Conservation (phyloP, 371 early-diverging fungal species). For the Actinomortierella wolfii region DNA sequence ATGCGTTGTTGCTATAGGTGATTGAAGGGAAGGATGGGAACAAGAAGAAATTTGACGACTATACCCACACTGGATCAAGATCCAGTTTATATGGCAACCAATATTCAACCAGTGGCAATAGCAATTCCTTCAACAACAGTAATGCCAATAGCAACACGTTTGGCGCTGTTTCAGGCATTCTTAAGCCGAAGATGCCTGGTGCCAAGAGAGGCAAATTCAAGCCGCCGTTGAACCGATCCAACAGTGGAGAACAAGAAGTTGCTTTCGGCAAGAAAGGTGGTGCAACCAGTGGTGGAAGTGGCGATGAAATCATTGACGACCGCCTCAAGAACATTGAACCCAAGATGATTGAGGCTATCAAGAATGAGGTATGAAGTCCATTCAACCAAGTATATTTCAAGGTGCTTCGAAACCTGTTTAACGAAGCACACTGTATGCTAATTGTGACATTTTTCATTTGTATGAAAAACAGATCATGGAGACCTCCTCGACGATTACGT, state of each 20-base stretch:
- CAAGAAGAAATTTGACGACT: no score
- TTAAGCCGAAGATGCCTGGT: constrained; percentile 18
- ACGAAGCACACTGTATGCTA: background rate
- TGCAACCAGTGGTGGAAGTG: constrained; percentile 6
- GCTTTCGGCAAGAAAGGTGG: background rate
- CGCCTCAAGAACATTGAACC: constrained; percentile 81
- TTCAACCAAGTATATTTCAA: no score
- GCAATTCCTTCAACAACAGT: background rate
- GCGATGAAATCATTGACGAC: constrained; percentile 54
- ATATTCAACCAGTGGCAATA: background rate
- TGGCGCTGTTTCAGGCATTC: background rate
- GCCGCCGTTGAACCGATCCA: constrained; percentile 20
- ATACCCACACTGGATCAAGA: constrained; percentile 4
- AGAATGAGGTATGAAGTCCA: constrained; percentile 63
- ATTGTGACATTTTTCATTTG: background rate
- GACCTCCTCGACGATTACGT: constrained; percentile 45
- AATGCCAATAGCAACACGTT: constrained; percentile 1
- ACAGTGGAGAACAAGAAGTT: constrained; percentile 9
- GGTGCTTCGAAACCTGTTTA: background rate
- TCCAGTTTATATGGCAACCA: constrained; percentile 9
- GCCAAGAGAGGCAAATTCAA: constrained; percentile 37
- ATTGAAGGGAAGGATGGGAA: background rate
- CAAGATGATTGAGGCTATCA: constrained; percentile 78
- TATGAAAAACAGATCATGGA: constrained; percentile 54
- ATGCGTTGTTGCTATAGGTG: background rate